Percentiles rank a stretch among this genome's conserved stretches.
These are phyloP conservation scores for Chalciporus chontae DNA, from an alignment of 768 basidiomycete species.

Conservation along the genomic window DNA sequence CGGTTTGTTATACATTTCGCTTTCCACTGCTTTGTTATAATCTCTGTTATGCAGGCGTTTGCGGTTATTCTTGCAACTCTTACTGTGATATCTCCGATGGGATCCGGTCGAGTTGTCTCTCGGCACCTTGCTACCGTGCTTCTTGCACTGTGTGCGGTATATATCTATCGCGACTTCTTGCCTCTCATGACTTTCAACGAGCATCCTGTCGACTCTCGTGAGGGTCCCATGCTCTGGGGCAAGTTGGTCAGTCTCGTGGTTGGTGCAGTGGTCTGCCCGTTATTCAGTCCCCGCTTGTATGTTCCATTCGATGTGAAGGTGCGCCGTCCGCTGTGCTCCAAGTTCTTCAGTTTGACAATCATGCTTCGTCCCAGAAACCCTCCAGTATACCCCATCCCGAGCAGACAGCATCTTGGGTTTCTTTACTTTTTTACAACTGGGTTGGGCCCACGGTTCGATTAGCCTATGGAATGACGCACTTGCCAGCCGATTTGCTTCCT, in stretches of 20 bases:
- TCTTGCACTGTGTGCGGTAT: constrained; percentile 50
- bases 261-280: constrained; percentile 31
- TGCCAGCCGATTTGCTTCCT: constrained; percentile 42
- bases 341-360: too few relatives aligned
- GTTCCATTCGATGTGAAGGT: constrained; percentile 48
- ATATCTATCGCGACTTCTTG: constrained; percentile 21
- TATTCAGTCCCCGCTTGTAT: constrained; percentile 46
- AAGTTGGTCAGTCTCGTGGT: constrained; percentile 47
- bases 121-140: constrained; percentile 47
- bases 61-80: constrained; percentile 40
- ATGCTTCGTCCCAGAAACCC: constrained; percentile 17
- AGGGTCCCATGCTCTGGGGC: constrained; percentile 51
- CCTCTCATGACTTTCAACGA: constrained; percentile 56
- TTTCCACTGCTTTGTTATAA: not conserved
- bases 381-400: constrained; percentile 33
- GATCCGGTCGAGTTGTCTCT: constrained; percentile 32
- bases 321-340: not conserved
- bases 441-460: constrained; percentile 48
- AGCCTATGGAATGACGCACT: constrained; percentile 42
- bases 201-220: constrained; percentile 44
- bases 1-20: constrained; percentile 20
- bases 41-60: constrained; percentile 36
- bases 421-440: constrained; percentile 43
- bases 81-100: constrained; percentile 36
- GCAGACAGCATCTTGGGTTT: constrained; percentile 38